Percentiles rank a stretch among this genome's conserved stretches.
Conservation (phyloP, 1,139 yeast genomes). For the Saccharomyces hybrid region DNA sequence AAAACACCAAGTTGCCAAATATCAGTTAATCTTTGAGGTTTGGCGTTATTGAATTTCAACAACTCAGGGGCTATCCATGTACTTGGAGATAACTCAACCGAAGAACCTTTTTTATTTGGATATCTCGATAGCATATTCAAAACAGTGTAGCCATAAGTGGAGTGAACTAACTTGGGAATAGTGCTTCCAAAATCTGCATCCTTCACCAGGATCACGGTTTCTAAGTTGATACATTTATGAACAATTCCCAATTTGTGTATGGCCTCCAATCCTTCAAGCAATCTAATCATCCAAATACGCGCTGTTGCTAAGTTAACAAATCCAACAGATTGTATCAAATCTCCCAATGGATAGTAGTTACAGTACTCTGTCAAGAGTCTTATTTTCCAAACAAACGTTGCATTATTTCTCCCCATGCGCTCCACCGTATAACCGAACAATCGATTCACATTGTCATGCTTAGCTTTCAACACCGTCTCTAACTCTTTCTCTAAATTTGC, state of each 20-base stretch:
- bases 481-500: conserved; percentile 69
- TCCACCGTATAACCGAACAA: conserved; percentile 70
- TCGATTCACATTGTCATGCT: conserved; percentile 58
- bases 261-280: conserved; percentile 76
- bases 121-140: conserved; percentile 49
- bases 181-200: conserved; percentile 47
- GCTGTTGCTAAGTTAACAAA: conserved; percentile 66
- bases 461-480: conserved; percentile 48
- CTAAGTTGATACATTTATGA: conserved; percentile 62
- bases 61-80: conserved; percentile 80
- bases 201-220: conserved; percentile 49
- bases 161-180: conserved; percentile 55
- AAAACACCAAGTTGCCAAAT: conserved; percentile 88
- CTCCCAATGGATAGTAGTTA: conserved; percentile 53
- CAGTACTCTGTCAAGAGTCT: conserved; percentile 61
- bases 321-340: conserved; percentile 61
- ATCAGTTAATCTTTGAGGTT: conserved; percentile 74
- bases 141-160: conserved; percentile 64
- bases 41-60: conserved; percentile 33
- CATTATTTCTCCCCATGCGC: conserved; percentile 34
- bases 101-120: conserved; percentile 36
- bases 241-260: conserved; percentile 74
- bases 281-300: conserved; percentile 79
- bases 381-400: conserved; percentile 49
- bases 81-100: conserved; percentile 21